Percentiles rank a stretch among this genome's conserved stretches.
phyloP scores from a whole-genome alignment of 1,139 yeast species.

The Kodamaea sp. region DNA sequence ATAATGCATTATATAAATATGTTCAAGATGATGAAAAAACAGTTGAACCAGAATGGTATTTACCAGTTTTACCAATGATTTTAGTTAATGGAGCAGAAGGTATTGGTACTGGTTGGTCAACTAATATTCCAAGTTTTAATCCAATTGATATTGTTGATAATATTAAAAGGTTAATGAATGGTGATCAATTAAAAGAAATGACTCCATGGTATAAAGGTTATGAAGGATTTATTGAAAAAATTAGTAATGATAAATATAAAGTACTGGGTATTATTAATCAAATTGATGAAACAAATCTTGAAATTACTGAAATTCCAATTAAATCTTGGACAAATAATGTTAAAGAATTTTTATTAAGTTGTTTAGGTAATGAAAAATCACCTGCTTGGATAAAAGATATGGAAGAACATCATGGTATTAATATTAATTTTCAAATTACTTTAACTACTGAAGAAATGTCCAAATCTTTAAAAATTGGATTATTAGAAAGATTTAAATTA shows the following conservation, averaged over 20 bases:
- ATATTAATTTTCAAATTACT: constrained; percentile 74
- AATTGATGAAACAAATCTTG: constrained; percentile 73
- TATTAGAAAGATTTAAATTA: constrained; percentile 80
- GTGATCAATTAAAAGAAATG: constrained; percentile 70
- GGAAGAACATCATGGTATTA: constrained; percentile 88
- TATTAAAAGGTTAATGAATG: constrained; percentile 67
- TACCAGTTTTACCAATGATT: constrained; percentile 89
- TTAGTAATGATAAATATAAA: constrained; percentile 63
- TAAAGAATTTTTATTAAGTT: constrained; percentile 77
- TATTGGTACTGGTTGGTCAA: constrained; percentile 99
- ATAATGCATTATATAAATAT: constrained; percentile 73
- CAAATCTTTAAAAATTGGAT: constrained; percentile 68
- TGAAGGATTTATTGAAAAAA: constrained; percentile 75
- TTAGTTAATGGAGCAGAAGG: constrained; percentile 97
- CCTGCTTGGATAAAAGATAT: constrained; percentile 90
- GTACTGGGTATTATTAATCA: constrained; percentile 80
- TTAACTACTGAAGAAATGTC: constrained; percentile 79
- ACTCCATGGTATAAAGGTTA: constrained; percentile 96
- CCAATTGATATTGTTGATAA: constrained; percentile 81
- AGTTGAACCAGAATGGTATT: constrained; percentile 95
- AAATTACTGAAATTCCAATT: constrained; percentile 90
- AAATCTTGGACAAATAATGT: constrained; percentile 89
- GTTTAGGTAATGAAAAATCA: constrained; percentile 69
- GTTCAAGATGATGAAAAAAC: constrained; percentile 91
- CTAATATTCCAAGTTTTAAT: constrained; percentile 85